phyloP scores from a whole-genome alignment of 352 stramenopile genomes.

The Globisporangium recalcitrans region DNA sequence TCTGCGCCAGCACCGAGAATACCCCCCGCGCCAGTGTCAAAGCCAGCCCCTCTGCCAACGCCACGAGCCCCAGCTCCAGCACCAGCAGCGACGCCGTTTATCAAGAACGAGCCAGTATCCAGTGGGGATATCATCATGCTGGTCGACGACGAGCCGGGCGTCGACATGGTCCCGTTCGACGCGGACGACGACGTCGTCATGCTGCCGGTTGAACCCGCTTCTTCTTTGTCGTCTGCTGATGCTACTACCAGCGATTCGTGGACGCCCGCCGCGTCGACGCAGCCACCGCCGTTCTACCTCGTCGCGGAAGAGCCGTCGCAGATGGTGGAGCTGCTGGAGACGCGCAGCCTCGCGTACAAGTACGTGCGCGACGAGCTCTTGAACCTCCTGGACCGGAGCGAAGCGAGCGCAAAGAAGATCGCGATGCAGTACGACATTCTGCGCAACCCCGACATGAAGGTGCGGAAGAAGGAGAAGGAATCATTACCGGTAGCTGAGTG shows the following conservation, averaged over 20 bases:
- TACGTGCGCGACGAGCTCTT: constrained; percentile 48
- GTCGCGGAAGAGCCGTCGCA: constrained; percentile 31
- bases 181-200: constrained; percentile 22
- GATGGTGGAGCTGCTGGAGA: constrained; percentile 35
- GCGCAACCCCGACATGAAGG: constrained; percentile 50
- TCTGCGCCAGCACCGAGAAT: too few relatives aligned
- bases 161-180: constrained; percentile 27
- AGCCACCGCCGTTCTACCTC: constrained; percentile 36
- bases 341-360: constrained; percentile 47
- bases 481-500: too few relatives aligned
- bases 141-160: constrained; percentile 34
- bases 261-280: background rate
- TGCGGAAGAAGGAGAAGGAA: too few relatives aligned
- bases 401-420: constrained; percentile 35
- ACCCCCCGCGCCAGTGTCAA: too few relatives aligned
- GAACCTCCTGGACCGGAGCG: constrained; percentile 43
- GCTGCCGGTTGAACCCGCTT: constrained; percentile 4
- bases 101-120: constrained; percentile 9
- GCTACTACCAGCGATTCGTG: background rate
- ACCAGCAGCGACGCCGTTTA: background rate
- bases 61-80: background rate
- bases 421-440: constrained; percentile 55
- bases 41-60: background rate
- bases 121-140: constrained; percentile 23
- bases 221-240: background rate